Conservation (phyloP, 495 filamentous ascomycete species). For the Bryoglossum gracile region DNA sequence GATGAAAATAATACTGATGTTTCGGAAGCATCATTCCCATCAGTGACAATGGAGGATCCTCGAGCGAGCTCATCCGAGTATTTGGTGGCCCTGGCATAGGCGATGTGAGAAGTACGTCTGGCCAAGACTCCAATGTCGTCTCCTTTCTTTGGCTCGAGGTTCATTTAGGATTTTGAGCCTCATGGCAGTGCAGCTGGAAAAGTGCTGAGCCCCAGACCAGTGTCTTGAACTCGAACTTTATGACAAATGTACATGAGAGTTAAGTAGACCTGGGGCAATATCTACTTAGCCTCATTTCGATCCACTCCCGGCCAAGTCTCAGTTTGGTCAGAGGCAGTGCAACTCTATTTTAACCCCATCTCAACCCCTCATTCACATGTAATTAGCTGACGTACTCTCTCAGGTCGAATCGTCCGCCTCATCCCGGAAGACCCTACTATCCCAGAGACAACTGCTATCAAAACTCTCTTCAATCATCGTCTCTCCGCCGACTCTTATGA, state of each 20-base stretch:
- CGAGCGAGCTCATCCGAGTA: constrained; percentile 84
- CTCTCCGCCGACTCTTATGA: constrained; percentile 48
- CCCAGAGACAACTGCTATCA: constrained; percentile 64
- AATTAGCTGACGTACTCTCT: background rate
- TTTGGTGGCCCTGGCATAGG: constrained; percentile 92
- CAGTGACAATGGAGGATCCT: constrained; percentile 89
- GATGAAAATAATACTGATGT: constrained; percentile 6
- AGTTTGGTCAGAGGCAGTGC: too few species aligned
- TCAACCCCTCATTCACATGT: too few species aligned
- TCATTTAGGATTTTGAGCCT: too few species aligned
- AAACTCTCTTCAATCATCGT: constrained; percentile 77
- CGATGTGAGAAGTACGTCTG: constrained; percentile 72
- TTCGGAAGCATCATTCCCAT: constrained; percentile 69
- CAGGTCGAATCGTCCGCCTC: constrained; percentile 82
- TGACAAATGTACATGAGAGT: background rate
- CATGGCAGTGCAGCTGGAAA: too few species aligned
- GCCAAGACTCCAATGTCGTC: background rate
- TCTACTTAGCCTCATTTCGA: too few species aligned
- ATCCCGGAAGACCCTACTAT: constrained; percentile 59
- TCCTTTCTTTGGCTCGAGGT: too few species aligned
- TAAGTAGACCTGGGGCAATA: too few species aligned
- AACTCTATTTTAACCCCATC: too few species aligned
- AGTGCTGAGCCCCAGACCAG: background rate
- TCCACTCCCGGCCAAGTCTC: too few species aligned
- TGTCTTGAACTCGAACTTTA: background rate